These are phyloP conservation scores for Psilocybe tampanensis DNA, from an alignment of 768 basidiomycete species.

Conservation along the genomic window DNA sequence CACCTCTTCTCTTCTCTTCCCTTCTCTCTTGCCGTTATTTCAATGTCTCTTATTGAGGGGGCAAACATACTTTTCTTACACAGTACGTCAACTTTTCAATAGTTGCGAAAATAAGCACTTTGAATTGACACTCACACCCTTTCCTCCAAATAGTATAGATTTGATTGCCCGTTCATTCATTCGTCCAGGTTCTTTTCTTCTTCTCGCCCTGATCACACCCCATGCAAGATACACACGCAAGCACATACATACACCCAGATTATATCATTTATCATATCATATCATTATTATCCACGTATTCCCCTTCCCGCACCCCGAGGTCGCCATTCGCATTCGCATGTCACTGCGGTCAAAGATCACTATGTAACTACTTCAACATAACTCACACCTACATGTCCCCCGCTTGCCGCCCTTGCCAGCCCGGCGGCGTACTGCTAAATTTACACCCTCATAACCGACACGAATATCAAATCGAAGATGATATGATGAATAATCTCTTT, in stretches of 20 bases:
- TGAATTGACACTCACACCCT: background rate
- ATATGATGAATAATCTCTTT: background rate
- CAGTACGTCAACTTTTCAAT: background rate
- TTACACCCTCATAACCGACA: background rate
- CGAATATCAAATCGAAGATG: background rate
- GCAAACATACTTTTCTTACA: background rate
- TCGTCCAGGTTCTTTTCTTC: background rate
- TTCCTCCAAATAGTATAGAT: no score
- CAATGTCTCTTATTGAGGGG: no score
- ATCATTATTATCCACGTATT: no score
- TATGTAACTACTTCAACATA: no score
- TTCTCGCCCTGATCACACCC: background rate
- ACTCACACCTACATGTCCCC: no score
- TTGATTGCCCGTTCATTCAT: no score
- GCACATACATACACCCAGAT: background rate
- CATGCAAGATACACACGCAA: background rate
- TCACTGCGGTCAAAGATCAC: no score
- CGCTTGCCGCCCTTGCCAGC: no score
- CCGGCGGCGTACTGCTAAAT: no score
- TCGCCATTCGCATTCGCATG: no score
- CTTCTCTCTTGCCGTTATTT: no score
- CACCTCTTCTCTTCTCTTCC: background rate
- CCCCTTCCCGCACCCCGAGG: no score
- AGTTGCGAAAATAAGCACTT: background rate
- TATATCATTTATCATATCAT: background rate